phyloP scores from a whole-genome alignment of 768 basidiomycete species.

The Lentinula raphanica region DNA sequence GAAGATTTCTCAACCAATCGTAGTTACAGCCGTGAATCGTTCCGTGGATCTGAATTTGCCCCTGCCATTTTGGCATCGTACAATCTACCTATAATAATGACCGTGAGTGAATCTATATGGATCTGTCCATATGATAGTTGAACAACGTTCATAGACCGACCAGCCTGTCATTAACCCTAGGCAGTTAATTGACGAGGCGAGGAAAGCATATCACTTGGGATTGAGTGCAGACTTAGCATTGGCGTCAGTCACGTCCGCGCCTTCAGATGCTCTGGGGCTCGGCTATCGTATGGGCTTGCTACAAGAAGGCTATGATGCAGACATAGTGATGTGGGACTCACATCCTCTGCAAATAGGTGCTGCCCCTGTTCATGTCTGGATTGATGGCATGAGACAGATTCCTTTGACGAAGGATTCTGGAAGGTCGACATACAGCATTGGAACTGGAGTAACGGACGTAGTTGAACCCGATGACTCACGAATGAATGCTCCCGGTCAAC shows the following conservation, averaged over 20 bases:
- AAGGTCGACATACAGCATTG: constrained; percentile 34
- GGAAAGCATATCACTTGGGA: constrained; percentile 65
- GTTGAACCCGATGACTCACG: constrained; percentile 27
- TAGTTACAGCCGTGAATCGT: constrained; percentile 53
- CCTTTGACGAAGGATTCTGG: constrained; percentile 35
- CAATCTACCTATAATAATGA: constrained; percentile 56
- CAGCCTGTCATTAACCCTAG: constrained; percentile 59
- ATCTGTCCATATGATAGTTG: background rate
- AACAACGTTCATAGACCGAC: constrained; percentile 36
- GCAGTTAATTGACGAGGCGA: constrained; percentile 68
- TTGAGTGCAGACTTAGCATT: constrained; percentile 55
- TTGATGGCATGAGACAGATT: constrained; percentile 80
- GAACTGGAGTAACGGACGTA: constrained; percentile 24
- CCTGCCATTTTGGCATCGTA: constrained; percentile 49
- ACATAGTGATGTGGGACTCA: constrained; percentile 73
- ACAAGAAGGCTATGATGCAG: constrained; percentile 51
- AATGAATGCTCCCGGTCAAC: constrained; percentile 45
- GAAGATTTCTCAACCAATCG: background rate
- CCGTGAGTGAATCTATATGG: constrained; percentile 27
- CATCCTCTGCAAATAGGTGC: constrained; percentile 74
- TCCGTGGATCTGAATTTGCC: constrained; percentile 48
- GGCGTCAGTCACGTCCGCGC: constrained; percentile 59
- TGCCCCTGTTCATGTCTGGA: constrained; percentile 71
- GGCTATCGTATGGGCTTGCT: constrained; percentile 71
- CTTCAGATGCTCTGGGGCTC: constrained; percentile 64